Evolutionary conservation across 2,329 filamentous ascomycete genomes (phyloP).

Genomic region (Phyllosticta paracitricarpa): DNA sequence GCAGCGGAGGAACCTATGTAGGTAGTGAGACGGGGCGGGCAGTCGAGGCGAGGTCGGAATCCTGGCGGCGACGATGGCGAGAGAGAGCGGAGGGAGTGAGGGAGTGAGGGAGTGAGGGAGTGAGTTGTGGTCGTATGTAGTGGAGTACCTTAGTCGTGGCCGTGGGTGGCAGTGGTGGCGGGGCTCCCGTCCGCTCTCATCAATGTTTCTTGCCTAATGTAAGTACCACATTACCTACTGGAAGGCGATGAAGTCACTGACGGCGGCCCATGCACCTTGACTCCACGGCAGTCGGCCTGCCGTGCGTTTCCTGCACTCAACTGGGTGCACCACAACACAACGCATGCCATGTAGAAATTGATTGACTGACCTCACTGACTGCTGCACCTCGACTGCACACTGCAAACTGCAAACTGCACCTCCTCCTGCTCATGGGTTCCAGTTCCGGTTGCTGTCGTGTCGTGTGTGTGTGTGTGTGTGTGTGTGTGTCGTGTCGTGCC

Average conservation of each 20-base stretch:
- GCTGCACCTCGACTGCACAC: too few species aligned
- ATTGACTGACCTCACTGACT: not conserved
- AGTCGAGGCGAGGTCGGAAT: not conserved
- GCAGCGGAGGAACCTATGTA: not conserved
- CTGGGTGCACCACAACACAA: too few species aligned
- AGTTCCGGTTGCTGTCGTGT: not conserved
- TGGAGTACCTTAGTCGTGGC: not conserved
- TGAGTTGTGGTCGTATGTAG: not conserved
- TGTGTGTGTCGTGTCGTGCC: too few species aligned
- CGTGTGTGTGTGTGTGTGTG: too few species aligned
- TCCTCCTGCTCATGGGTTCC: too few species aligned
- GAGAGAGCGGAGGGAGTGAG: not conserved
- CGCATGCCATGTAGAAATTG: not conserved
- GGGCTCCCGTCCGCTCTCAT: not conserved
- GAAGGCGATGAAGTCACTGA: not conserved
- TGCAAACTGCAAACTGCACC: not conserved
- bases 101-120: not conserved
- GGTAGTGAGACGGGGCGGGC: not conserved
- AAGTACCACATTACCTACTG: too few species aligned
- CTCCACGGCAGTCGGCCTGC: too few species aligned
- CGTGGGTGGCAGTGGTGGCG: not conserved
- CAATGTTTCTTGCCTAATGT: too few species aligned
- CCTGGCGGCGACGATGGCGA: not conserved
- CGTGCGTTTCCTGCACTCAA: not conserved
- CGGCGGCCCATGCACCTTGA: not conserved